Base-by-base conservation (phyloP, 2,329 filamentous ascomycete genomes). In the Penicillium sp. region DNA sequence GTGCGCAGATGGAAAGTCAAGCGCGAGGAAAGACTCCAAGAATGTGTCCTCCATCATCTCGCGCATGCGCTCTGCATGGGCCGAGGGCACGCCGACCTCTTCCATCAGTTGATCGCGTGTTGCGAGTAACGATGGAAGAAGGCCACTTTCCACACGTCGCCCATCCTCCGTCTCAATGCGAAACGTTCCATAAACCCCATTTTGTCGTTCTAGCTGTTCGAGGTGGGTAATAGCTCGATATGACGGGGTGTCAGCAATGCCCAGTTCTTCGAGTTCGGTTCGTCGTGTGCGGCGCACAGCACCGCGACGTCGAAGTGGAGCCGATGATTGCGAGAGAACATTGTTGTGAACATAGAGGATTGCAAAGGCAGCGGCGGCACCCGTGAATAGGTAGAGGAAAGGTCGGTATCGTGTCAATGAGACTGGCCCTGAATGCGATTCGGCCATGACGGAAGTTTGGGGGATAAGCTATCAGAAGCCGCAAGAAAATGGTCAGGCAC, bases 31-130 rank as follows among this genome's bases (percentile, higher is more conserved):
- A 2, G 73, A 74, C 52, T 76, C 74, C 36, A 77, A 54, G 54
- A 77, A 77, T 1, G 72, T 72, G 47, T 76, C 72, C 54, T 77
- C 75, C 71, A 77, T 75, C 69, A 75, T 74, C 53, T 72, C 69
- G 50, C 72, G 72, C 70, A 76, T 75, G 51, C 72, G 66, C 53
- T 72, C 69, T 18, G 75, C 75, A 57, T 75, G 71, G 29, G 69
- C 72, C 42, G 63, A 58, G 1, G 68, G 67, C 14, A 76, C 68
- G 10, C 71, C 73, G 13, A 76, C 69, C 54, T 73, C 67, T 54
- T 73, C 70, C 70, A 76, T 75, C 54, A 77, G 64, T 57, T 75
- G 73, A 45, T 76, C 72, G 36, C 70, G 67, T 9, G 74, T 75
- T 31, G 71, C 71, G 9, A 77, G 67, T 32, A 76, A 66, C 13